These are phyloP conservation scores for Fusarium euwallaceae DNA, from an alignment of 2,329 filamentous ascomycete genomes.

Conservation along the genomic window DNA sequence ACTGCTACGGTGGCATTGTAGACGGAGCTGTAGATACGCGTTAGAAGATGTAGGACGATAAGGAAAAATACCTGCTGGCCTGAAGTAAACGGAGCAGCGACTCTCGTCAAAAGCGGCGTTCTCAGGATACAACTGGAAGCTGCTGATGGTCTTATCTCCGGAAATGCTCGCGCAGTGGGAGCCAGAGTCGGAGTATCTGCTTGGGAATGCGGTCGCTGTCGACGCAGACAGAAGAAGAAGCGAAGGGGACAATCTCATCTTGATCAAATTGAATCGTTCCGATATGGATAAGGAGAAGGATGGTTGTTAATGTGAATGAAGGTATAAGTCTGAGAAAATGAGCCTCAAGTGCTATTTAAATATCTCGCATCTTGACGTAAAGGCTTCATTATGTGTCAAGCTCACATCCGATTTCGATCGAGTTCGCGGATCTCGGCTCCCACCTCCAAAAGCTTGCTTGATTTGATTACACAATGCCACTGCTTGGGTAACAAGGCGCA, in stretches of 20 bases:
- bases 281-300: background rate
- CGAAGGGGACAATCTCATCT: background rate
- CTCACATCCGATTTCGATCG: background rate
- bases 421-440: background rate
- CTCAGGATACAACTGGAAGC: slow-evolving; percentile 14
- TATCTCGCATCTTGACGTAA: background rate
- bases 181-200: background rate
- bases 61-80: background rate
- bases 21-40: background rate
- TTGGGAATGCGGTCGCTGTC: background rate
- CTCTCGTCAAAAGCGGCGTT: slow-evolving; percentile 24
- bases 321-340: background rate
- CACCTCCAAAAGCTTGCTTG: background rate
- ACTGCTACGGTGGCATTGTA: slow-evolving; percentile 20
- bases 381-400: background rate
- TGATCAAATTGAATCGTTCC: background rate
- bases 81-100: slow-evolving; percentile 13
- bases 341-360: background rate
- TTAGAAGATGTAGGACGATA: background rate
- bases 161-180: slow-evolving; percentile 1
- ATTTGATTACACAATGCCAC: background rate
- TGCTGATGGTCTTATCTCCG: background rate
- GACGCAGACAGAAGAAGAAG: background rate
- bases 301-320: background rate
- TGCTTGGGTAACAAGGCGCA: background rate